Evolutionary conservation across 2,329 filamentous ascomycete species (phyloP), one percentile per base, ranked within the genome.

Genomic region (Fusarium sp.): DNA sequence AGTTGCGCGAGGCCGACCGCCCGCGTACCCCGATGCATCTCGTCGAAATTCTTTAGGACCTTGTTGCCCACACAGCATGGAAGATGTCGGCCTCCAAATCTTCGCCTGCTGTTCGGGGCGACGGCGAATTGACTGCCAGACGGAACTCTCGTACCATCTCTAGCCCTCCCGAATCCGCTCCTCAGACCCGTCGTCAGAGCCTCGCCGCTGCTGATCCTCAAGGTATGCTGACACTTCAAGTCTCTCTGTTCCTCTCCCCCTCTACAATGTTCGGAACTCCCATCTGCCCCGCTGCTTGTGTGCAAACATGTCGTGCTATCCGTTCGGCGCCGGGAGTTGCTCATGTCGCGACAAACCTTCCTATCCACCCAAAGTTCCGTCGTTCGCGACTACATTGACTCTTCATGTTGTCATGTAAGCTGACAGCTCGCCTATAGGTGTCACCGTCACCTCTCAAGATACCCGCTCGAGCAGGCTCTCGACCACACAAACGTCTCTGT

Each of bases 401-500:
- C 28, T 55, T 50, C 57, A 54, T 48, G 52, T 36, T 60, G 31
- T 50, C 31, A 59, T 75, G 71, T 75, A 76, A 76, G 72, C 74
- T 76, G 74, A 76, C 72, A 59, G 50, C 55, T 58, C 39, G 44
- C 28, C 31, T 34, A 65, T 55, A 76, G 73, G 70, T 73, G 66
- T 58, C 37, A 62, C 65, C 48, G 52, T 69, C 66, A 65, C 71
- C 46, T 70, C 72, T 15, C 71, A 73, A 40, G 73, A 73, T 40
- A 65, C 65, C 50, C 68, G 60, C 50, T 67, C 74, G 58, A 76
- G 69, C 69, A 72, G 73, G 72, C 56, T 74, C 64, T 76, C 74
- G 66, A 74, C 69, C 56, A 58, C 73, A 57, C 75, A 76, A 57
- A 53, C 76, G 27, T 73, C 78, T 75, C 88, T 91, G 72, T 92